These are phyloP conservation scores for Chytriomyces confervae DNA, from an alignment of 192 early-diverging fungal genomes.

Conservation along the genomic window DNA sequence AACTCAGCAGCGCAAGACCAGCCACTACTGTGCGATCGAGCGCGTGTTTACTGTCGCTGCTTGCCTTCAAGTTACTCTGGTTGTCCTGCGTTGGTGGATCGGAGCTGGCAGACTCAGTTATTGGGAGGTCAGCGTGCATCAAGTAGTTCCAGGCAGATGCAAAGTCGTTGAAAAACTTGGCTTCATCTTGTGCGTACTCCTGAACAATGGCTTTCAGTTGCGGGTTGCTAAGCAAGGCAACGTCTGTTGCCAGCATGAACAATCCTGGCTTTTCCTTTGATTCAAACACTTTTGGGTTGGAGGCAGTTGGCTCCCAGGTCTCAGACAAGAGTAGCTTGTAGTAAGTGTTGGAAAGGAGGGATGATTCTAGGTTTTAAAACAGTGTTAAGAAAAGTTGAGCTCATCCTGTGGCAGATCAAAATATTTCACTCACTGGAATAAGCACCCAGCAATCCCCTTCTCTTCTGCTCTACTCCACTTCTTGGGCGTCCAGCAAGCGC, in stretches of 20 bases:
- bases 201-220: not conserved
- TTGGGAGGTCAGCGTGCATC: not conserved
- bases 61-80: no score
- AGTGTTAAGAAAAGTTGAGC: not conserved
- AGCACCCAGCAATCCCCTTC: not conserved
- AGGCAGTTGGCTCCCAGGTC: conserved; percentile 5
- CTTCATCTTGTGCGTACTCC: conserved; percentile 18
- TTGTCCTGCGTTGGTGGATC: no score
- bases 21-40: no score
- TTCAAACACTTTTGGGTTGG: not conserved
- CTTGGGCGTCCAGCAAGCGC: conserved; percentile 5
- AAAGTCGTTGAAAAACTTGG: conserved; percentile 29
- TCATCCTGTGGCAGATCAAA: not conserved
- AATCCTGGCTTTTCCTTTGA: not conserved
- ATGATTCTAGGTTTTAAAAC: not conserved
- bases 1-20: no score
- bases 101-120: no score
- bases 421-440: not conserved
- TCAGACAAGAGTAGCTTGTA: conserved; percentile 33
- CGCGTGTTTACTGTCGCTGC: no score
- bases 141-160: conserved; percentile 42
- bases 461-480: not conserved
- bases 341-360: conserved; percentile 32
- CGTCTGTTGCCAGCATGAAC: conserved; percentile 25
- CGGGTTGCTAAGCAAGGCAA: conserved; percentile 20